A percentile compares a stretch with the other conserved stretches of the same genome.
Conservation (phyloP, 805 yeast genomes). For the Wickerhamomyces queroliae region DNA sequence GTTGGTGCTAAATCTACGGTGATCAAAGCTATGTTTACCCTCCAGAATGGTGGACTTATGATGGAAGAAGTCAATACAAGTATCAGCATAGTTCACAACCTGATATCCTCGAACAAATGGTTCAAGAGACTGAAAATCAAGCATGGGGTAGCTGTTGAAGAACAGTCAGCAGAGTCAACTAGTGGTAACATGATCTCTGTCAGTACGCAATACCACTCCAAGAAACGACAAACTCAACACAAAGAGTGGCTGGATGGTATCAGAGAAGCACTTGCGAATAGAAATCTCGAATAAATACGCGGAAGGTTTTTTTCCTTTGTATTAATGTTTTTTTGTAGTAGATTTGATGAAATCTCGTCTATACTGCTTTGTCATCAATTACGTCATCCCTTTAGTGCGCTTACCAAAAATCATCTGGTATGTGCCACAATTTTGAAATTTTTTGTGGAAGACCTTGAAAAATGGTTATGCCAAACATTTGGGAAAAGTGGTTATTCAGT, state of each 20-base stretch:
- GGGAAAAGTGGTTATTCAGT: too few relatives aligned
- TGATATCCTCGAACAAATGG: constrained; percentile 59
- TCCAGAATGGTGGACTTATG: constrained; percentile 49
- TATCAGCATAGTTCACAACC: constrained; percentile 45
- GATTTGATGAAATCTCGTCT: too few relatives aligned
- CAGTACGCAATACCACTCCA: constrained; percentile 16
- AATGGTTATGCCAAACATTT: too few relatives aligned
- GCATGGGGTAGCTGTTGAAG: constrained; percentile 26
- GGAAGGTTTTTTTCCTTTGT: too few relatives aligned
- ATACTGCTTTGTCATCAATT: too few relatives aligned
- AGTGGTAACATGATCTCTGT: constrained; percentile 32
- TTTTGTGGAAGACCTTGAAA: too few relatives aligned
- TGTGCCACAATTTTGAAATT: too few relatives aligned
- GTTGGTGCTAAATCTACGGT: constrained; percentile 45
- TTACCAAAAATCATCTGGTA: too few relatives aligned
- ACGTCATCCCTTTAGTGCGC: too few relatives aligned
- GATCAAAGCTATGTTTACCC: constrained; percentile 42
- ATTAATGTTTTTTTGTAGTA: too few relatives aligned
- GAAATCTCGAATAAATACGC: not conserved
- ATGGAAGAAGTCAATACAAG: constrained; percentile 45
- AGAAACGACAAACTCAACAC: not conserved
- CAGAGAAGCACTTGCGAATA: not conserved
- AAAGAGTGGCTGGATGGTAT: not conserved
- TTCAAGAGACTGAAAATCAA: constrained; percentile 44
- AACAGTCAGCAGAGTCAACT: constrained; percentile 15